Percentiles rank a stretch among this genome's conserved stretches.
These are phyloP conservation scores for Phytophthora foliorum DNA, from an alignment of 352 stramenopile genomes.

Conservation along the genomic window DNA sequence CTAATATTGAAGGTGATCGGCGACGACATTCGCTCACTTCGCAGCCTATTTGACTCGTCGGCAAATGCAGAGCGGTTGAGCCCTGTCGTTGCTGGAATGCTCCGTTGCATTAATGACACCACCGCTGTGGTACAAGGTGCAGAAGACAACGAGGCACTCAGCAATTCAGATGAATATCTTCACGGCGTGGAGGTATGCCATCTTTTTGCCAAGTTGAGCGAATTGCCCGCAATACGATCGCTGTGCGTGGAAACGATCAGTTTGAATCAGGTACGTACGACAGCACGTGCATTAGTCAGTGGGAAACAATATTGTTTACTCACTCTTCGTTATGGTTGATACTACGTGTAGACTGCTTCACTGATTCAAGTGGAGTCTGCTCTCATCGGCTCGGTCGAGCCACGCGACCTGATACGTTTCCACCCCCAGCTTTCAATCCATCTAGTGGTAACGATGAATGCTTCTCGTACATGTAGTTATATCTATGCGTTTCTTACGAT, in stretches of 20 bases:
- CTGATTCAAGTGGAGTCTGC: constrained; percentile 76
- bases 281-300: background rate
- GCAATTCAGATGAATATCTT: constrained; percentile 71
- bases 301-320: background rate
- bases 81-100: constrained; percentile 62
- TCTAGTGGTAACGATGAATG: constrained; percentile 62
- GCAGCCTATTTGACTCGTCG: constrained; percentile 54
- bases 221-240: constrained; percentile 53
- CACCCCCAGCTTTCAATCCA: constrained; percentile 78
- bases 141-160: constrained; percentile 53
- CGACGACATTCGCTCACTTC: constrained; percentile 64
- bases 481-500: background rate
- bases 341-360: constrained; percentile 60
- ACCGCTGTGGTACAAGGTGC: constrained; percentile 51
- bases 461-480: background rate
- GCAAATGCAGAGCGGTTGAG: constrained; percentile 49
- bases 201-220: constrained; percentile 67
- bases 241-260: constrained; percentile 70
- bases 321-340: background rate
- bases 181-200: constrained; percentile 70
- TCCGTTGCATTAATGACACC: constrained; percentile 66
- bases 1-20: constrained; percentile 71
- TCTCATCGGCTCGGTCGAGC: constrained; percentile 59
- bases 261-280: constrained; percentile 70
- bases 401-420: constrained; percentile 59